These are phyloP conservation scores for Botrytis galanthina DNA, from an alignment of 2,329 filamentous ascomycete genomes.

Conservation along the genomic window DNA sequence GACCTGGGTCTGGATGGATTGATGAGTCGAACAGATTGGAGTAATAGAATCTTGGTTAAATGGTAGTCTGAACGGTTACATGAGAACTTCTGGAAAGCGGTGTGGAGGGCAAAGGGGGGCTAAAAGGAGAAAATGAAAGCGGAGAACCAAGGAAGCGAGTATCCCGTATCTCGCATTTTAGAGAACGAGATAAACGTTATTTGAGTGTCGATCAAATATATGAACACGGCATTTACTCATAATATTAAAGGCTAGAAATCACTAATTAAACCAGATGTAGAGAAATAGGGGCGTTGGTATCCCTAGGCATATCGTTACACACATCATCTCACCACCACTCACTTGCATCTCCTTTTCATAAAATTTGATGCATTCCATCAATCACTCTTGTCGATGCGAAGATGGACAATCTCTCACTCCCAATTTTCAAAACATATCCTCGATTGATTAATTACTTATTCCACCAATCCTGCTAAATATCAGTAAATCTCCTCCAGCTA, in stretches of 20 bases:
- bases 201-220: background rate
- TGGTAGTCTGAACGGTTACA: background rate
- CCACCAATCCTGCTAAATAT: background rate
- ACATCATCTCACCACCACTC: background rate
- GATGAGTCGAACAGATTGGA: background rate
- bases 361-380: background rate
- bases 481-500: background rate
- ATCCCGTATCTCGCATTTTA: background rate
- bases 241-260: background rate
- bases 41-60: background rate
- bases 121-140: background rate
- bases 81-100: background rate
- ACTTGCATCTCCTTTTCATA: background rate
- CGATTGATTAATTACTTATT: background rate
- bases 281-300: background rate
- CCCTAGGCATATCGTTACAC: background rate
- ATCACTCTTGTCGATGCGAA: background rate
- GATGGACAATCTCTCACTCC: background rate
- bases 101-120: background rate
- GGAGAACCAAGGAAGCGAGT: background rate
- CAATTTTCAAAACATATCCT: accelerated
- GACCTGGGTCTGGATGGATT: background rate
- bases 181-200: background rate
- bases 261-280: background rate
- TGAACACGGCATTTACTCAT: background rate